Evolutionary conservation across 176 grass and related monocot genomes (phyloP).

Genomic region (Eleusine indica): DNA sequence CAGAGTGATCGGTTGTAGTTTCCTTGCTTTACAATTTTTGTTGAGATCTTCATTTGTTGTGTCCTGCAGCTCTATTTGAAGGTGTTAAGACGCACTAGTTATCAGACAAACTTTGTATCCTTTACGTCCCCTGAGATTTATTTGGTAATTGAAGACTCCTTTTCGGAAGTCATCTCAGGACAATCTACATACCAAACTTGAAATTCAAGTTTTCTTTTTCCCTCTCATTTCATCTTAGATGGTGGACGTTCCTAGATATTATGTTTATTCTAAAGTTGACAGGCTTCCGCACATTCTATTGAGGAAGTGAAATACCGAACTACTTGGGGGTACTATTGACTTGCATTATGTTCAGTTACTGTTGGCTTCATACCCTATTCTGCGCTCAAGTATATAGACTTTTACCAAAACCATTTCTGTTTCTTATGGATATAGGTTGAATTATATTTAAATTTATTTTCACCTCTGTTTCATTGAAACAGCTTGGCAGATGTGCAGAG

Average conservation of each 20-base stretch:
- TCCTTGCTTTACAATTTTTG: background rate
- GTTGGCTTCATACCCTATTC: background rate
- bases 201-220: background rate
- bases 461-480: conserved; percentile 37
- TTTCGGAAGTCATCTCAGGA: conserved; percentile 14
- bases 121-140: background rate
- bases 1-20: background rate
- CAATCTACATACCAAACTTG: background rate
- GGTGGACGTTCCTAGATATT: background rate
- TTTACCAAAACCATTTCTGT: background rate
- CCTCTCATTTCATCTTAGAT: conserved; percentile 1
- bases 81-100: background rate
- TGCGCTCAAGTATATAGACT: conserved; percentile 12
- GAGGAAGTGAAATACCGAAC: background rate
- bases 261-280: conserved; percentile 14
- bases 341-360: background rate
- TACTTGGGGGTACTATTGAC: conserved; percentile 1
- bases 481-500: conserved; percentile 70
- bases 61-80: background rate
- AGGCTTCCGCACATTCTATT: conserved; percentile 15
- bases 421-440: conserved; percentile 23
- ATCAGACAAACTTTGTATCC: background rate
- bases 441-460: background rate
- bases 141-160: background rate
- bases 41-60: too few relatives aligned